Base-by-base conservation (phyloP, 2,329 filamentous ascomycete genomes). In the Blastomyces emzantsi region DNA sequence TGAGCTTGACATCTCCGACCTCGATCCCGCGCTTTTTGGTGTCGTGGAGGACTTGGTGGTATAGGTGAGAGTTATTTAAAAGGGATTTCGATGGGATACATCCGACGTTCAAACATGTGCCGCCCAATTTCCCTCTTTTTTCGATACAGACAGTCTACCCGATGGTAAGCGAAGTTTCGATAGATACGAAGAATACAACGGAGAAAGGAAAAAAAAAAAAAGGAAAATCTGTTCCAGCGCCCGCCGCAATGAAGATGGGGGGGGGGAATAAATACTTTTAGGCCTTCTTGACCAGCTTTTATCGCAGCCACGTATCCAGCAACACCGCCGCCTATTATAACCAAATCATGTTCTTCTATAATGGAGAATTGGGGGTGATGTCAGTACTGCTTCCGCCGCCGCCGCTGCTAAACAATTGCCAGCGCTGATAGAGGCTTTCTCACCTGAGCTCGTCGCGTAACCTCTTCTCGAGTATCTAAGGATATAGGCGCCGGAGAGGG, bases 71-170 rank as follows among this genome's bases (percentile, higher is more conserved):
- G 85, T 97, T 97, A 87, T 97, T 99, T 78, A 99, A 90, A 71
- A 99, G 90, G 67, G 94, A 97, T 82, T 99, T 99, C 69, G 94
- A 99, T 70, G 94, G 94, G 76, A 99, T 99, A 82, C 94, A 99
- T 81, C 94, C 94, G 74, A 99, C 94, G 78, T 99, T 99, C 74
- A 99, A 82, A 83, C 94, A 99, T 73, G 94, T 99, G 76, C 94
- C 94, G 73, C 94, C 94, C 72, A 99, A 87, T 66, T 86, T 84
- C 70, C 94, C 94, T 76, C 94, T 91, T 85, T 99, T 99, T 82
- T 99, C 94, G 81, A 99, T 95, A 81, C 94, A 99, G 66, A 92
- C 85, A 68, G 96, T 93, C 92, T 96, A 64, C 60, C 56, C 61
- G 41, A 47, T 52, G 22, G 36, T 41, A 59, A 64, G 25, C 36